phyloP scores from a whole-genome alignment of 2,329 filamentous ascomycete species.

The Botrytis tulipae region DNA sequence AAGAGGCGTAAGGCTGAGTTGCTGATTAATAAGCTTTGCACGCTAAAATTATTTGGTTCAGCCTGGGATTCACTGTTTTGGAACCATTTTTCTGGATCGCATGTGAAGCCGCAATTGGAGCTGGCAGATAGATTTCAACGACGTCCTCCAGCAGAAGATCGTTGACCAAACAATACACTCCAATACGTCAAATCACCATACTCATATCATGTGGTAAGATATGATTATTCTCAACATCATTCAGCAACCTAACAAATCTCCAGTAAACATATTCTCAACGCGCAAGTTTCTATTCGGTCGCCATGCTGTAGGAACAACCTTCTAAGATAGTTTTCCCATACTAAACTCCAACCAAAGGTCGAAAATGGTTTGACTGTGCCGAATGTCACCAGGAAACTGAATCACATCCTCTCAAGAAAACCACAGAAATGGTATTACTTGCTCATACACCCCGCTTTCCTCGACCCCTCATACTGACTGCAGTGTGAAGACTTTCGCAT shows the following conservation, averaged over 20 bases:
- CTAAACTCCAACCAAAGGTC: conserved; percentile 51
- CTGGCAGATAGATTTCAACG: neutral
- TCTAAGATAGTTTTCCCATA: neutral
- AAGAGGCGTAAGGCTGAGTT: conserved; percentile 22
- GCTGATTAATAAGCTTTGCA: neutral
- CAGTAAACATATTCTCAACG: conserved; percentile 98
- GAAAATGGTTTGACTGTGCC: conserved; percentile 98
- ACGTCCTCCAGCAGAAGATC: neutral
- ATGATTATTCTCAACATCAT: neutral
- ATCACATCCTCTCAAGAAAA: conserved; percentile 71
- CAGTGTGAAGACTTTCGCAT: conserved; percentile 67
- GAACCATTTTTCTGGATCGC: neutral
- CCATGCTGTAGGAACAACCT: conserved; percentile 73
- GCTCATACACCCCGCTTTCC: conserved; percentile 5
- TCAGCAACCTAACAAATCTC: conserved; percentile 21
- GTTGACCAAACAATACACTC: neutral
- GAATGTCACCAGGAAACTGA: conserved; percentile 88
- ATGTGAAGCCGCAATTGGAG: neutral
- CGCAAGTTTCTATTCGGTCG: conserved; percentile 92
- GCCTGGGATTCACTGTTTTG: neutral
- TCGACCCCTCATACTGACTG: conserved; percentile 10
- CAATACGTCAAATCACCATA: neutral
- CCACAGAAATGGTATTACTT: conserved; percentile 69
- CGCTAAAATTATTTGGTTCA: conserved; percentile 1
- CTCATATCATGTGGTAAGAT: conserved; percentile 36